Evolutionary conservation across 805 yeast genomes (phyloP), one percentile per base, ranked within the genome.

Genomic region (Vanderwaltozyma yarrowii): DNA sequence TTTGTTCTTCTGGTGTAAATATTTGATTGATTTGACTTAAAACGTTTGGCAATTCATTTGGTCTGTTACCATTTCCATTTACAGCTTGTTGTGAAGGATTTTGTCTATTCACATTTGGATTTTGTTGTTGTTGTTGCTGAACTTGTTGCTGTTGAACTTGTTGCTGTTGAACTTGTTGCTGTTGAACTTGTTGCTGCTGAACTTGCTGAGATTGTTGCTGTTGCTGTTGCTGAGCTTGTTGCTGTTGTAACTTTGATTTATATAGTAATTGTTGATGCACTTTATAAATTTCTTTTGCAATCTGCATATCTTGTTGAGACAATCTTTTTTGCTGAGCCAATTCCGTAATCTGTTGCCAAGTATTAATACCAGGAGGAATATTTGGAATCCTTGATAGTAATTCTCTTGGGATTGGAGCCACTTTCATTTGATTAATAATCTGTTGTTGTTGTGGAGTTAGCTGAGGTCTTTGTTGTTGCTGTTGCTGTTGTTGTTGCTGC

Each of bases 331-430:
- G 65, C 32, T 60, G 65, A 21, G 61, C 61, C 20, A 58, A 51
- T 39, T 46, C 54, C 5, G 54, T 49, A 15, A 49, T 46, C 38
- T 49, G 54, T 40, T 76, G 73, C 95, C 95, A 87, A 6, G 94
- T 83, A 47, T 73, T 78, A 21, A 78, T 78, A 35, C 77, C 80
- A 12, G 79, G 78, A 0, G 96, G 96, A 7, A 49, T 36, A 39
- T 46, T 46, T 27, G 54, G 54, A 12, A 49, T 47, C 28, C 54
- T 52, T 30, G 49, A 48, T 30, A 54, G 26, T 33, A 62, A 40
- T 40, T 49, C 46, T 31, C 45, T 45, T 37, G 51, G 58, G 20
- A 87, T 84, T 3, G 84, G 86, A 2, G 76, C 63, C 31, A 74
- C 75, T 44, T 79, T 73, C 53, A 83, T 61, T 39, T 69, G 73